These are phyloP conservation scores for Macrolepiota fuliginosa DNA, from an alignment of 768 basidiomycete genomes.

Conservation along the genomic window DNA sequence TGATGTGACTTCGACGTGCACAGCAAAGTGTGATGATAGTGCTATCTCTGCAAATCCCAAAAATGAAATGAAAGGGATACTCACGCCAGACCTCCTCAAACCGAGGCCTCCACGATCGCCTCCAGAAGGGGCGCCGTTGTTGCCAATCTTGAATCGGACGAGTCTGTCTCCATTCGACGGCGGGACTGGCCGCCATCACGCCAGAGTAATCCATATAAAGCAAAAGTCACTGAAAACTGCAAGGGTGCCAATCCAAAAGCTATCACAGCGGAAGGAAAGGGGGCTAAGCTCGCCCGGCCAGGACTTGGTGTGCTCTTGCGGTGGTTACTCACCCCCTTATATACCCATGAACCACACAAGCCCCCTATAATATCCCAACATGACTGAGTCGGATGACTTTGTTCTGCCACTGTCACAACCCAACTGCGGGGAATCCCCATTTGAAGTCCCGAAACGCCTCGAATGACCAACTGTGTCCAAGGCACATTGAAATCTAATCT, in stretches of 20 bases:
- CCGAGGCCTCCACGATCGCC: background rate
- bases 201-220: background rate
- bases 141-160: background rate
- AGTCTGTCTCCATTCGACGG: background rate
- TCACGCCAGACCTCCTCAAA: slow-evolving; percentile 2
- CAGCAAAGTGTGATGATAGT: background rate
- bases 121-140: background rate
- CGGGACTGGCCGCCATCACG: background rate
- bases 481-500: background rate
- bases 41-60: background rate
- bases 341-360: background rate
- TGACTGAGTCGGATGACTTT: background rate
- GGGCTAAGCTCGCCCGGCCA: background rate
- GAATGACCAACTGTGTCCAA: background rate
- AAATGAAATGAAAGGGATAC: background rate
- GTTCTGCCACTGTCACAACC: background rate
- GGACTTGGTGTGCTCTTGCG: background rate
- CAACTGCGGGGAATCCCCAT: background rate
- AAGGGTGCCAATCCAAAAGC: background rate
- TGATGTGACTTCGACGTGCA: slow-evolving; percentile 6
- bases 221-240: background rate
- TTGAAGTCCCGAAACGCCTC: background rate
- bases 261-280: background rate
- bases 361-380: background rate
- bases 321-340: background rate